Percentiles rank a stretch among this genome's conserved stretches.
Evolutionary conservation across 345 rosid species (phyloP).

Genomic region (Heritiera littoralis): DNA sequence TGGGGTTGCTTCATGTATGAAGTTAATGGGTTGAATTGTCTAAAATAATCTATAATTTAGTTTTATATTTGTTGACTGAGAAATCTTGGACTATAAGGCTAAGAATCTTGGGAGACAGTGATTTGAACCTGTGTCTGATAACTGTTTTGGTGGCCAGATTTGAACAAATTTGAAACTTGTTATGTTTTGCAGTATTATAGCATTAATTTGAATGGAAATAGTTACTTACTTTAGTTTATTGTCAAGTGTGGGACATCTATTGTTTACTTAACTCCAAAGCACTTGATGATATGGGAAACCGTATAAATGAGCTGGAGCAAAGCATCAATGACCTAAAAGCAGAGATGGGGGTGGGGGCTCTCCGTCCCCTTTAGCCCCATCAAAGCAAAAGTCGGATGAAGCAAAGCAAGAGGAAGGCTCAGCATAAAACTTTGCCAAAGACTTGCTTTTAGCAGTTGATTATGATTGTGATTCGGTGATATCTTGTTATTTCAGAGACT

Average conservation of each 20-base stretch:
- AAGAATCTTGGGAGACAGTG: neutral
- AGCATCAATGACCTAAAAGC: conserved; percentile 61
- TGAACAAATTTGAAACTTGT: neutral
- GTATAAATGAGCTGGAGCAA: conserved; percentile 71
- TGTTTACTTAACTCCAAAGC: conserved; percentile 49
- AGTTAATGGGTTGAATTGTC: conserved; percentile 1
- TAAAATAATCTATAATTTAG: neutral
- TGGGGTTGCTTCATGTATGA: neutral
- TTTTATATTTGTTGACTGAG: neutral
- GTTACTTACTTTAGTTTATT: neutral
- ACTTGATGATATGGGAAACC: conserved; percentile 81
- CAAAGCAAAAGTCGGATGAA: conserved; percentile 45
- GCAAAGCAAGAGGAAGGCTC: conserved; percentile 46
- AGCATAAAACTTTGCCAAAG: conserved; percentile 30
- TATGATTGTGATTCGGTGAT: neutral
- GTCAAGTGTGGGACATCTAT: neutral
- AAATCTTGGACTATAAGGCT: conserved; percentile 3
- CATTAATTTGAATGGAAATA: conserved; percentile 5
- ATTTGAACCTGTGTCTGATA: neutral
- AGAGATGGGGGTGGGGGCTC: conserved; percentile 75
- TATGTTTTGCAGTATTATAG: neutral
- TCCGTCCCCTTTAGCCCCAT: conserved; percentile 50
- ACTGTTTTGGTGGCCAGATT: conserved; percentile 9
- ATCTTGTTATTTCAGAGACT: conserved; percentile 1
- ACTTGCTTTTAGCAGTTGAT: conserved; percentile 9